phyloP scores from a whole-genome alignment of 805 yeast species.

The Nakazawaea populi region DNA sequence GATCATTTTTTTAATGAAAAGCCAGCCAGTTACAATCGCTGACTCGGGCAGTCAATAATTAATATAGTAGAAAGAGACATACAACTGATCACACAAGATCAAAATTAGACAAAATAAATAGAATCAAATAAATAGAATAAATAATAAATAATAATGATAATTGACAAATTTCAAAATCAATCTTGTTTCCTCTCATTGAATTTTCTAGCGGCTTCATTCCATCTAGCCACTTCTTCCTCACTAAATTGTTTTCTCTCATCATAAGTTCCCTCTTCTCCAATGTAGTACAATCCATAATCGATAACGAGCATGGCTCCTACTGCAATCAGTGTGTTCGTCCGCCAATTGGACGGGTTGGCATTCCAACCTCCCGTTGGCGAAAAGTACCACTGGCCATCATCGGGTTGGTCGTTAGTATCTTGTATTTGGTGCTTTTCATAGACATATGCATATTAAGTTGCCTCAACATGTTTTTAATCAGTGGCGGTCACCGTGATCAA shows the following conservation, averaged over 20 bases:
- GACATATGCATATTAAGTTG: neutral
- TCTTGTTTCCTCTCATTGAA: conserved; percentile 14
- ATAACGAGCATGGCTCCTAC: conserved; percentile 31
- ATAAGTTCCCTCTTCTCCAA: conserved; percentile 30
- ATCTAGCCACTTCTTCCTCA: conserved; percentile 32
- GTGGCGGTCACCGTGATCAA: too few species aligned
- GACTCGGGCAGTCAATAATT: too few species aligned
- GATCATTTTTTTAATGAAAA: too few species aligned
- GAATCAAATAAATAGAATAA: neutral
- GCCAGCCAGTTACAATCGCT: too few species aligned
- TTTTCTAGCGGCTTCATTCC: conserved; percentile 42
- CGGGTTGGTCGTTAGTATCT: neutral
- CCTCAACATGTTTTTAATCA: too few species aligned
- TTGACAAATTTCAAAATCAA: neutral
- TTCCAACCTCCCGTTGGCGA: conserved; percentile 55
- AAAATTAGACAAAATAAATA: neutral
- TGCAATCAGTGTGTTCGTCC: conserved; percentile 34
- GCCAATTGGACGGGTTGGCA: conserved; percentile 46
- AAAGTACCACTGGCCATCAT: conserved; percentile 16
- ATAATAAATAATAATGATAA: neutral
- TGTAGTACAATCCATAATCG: conserved; percentile 25
- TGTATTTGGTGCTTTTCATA: neutral
- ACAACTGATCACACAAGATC: too few species aligned
- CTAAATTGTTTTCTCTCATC: conserved; percentile 31
- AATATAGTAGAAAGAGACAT: too few species aligned